phyloP scores from a whole-genome alignment of 2,329 filamentous ascomycete species.

The Penicillium sp. region DNA sequence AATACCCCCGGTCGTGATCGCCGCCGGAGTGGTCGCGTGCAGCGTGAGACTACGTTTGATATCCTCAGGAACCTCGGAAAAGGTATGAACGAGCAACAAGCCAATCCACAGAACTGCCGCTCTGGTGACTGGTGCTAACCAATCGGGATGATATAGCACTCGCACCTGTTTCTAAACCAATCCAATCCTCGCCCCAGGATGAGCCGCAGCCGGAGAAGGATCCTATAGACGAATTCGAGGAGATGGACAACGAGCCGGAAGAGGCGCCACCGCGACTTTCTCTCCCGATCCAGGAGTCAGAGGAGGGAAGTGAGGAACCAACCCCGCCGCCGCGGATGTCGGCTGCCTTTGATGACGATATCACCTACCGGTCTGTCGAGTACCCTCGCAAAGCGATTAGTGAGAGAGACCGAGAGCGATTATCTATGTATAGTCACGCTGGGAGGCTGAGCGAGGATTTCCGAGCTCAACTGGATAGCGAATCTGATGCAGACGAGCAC shows the following conservation, averaged over 20 bases:
- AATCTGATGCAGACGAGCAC: conserved; percentile 37
- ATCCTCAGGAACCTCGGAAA: conserved; percentile 50
- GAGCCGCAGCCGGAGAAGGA: conserved; percentile 19
- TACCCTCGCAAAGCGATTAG: conserved; percentile 40
- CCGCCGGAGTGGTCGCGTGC: conserved; percentile 46
- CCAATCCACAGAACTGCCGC: not conserved
- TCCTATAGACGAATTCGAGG: conserved; percentile 39
- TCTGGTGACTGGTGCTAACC: not conserved
- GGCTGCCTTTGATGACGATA: conserved; percentile 42
- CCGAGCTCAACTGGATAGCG: conserved; percentile 41
- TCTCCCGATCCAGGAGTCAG: conserved; percentile 45
- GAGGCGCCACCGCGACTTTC: conserved; percentile 40
- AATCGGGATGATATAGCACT: conserved; percentile 36
- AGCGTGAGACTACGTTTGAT: conserved; percentile 54
- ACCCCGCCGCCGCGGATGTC: conserved; percentile 39
- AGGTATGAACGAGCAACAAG: conserved; percentile 31
- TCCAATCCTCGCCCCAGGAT: conserved; percentile 45
- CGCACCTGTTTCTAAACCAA: conserved; percentile 45
- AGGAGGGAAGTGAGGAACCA: conserved; percentile 43
- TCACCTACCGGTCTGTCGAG: conserved; percentile 41
- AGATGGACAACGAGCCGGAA: conserved; percentile 46
- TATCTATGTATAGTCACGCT: conserved; percentile 43
- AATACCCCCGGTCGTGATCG: conserved; percentile 49
- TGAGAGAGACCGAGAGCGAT: conserved; percentile 34
- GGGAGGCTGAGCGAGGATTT: conserved; percentile 49